Conservation (phyloP, 768 basidiomycete species). For the Termitomyces sp. region DNA sequence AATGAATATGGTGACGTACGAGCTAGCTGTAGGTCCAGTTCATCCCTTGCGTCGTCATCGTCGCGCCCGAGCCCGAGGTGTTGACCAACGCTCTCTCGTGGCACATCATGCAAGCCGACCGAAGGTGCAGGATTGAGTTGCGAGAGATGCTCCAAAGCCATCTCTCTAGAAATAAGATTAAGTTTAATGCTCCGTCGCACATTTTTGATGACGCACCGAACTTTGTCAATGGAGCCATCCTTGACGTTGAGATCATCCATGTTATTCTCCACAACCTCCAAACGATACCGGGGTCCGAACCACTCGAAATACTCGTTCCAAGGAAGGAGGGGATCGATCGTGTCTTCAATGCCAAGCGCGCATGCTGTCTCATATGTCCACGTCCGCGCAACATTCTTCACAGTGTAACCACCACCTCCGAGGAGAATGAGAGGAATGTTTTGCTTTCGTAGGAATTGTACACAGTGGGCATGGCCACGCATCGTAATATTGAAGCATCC, state of each 20-base stretch:
- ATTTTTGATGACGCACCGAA: conserved; percentile 53
- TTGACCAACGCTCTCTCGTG: conserved; percentile 61
- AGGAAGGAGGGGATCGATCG: conserved; percentile 74
- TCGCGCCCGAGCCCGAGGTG: conserved; percentile 58
- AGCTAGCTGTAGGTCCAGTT: conserved; percentile 64
- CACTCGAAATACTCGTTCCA: conserved; percentile 95
- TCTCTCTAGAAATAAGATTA: conserved; percentile 22
- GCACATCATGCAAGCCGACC: conserved; percentile 82
- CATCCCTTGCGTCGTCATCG: conserved; percentile 54
- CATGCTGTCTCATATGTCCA: conserved; percentile 99
- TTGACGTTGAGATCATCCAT: conserved; percentile 91
- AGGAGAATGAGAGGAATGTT: conserved; percentile 88
- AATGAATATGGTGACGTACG: conserved; percentile 45
- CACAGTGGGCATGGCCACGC: conserved; percentile 91
- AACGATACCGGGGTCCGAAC: conserved; percentile 92
- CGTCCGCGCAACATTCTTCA: conserved; percentile 91
- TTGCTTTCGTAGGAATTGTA: conserved; percentile 82
- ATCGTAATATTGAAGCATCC: conserved; percentile 96
- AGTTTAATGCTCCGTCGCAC: neutral
- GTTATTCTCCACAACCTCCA: conserved; percentile 90
- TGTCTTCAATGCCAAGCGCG: conserved; percentile 82
- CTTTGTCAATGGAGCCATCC: conserved; percentile 76
- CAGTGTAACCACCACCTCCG: conserved; percentile 96
- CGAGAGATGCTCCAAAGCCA: conserved; percentile 41
- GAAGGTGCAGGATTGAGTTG: conserved; percentile 65